Base-by-base conservation (phyloP, 2,329 filamentous ascomycete species). In the Penicillium sclerotiorum region DNA sequence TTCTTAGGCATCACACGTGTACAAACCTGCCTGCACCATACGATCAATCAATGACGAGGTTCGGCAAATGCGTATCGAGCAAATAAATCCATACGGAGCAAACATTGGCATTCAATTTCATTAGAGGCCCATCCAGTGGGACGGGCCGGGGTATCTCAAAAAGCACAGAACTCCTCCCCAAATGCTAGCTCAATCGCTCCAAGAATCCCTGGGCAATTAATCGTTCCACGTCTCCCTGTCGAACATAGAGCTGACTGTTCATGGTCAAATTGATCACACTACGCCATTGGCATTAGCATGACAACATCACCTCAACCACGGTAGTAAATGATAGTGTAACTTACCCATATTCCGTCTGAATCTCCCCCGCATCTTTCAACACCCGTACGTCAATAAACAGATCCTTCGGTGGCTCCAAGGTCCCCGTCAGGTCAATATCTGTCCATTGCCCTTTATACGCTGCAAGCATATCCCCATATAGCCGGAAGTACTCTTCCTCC, bases 371-470 rank as follows among this genome's bases (percentile, higher is more conserved):
- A 76, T 99, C 94, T 70, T 94, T 96, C 57, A 99, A 75, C 41
- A 99, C 94, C 39, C 94, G 81, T 28, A 99, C 94, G 70, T 99
- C 94, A 63, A 99, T 95, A 70, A 97, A 99, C 45, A 99, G 76
- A 72, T 99, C 94, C 61, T 85, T 84, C n/a, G 94, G 94, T 20
- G 94, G 94, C 66, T 96, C 91, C 66, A 99, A 77, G 65, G 89
- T 94, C 25, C 94, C 94, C 2, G 94, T 96, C 47, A 99, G 77
- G 72, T 99, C 94, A 59, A 99, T 88, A 68, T 99, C 94, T 17
- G 93, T 97, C 93, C 93, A 99, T 65, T 96, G 91, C 1, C 94
- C 94, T 70, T 99, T 99, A 73, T 95, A 96, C 2, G 91, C 90
- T n/a, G 93, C 90, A 47, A 99, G 76, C 58, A 99, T 78, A 64